These are phyloP conservation scores for Lanmaoa rubissima DNA, from an alignment of 768 basidiomycete species.

Conservation along the genomic window DNA sequence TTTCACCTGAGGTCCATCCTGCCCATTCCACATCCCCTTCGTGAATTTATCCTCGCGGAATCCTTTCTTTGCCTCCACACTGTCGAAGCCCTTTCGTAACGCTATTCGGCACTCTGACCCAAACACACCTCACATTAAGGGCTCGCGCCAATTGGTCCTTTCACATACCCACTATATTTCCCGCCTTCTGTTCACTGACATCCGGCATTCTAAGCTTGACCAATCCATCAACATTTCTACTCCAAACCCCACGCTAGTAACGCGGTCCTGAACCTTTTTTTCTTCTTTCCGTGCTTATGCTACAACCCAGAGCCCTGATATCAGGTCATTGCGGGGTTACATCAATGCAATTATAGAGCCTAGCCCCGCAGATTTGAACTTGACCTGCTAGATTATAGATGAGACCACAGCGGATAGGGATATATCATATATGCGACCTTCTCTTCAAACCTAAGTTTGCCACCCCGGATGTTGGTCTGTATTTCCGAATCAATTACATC, in stretches of 20 bases:
- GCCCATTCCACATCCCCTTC: background rate
- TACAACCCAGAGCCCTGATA: conserved; percentile 10
- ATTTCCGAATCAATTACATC: background rate
- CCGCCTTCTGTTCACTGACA: background rate
- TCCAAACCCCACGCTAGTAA: background rate
- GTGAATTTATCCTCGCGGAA: background rate
- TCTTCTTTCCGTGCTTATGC: conserved; percentile 7
- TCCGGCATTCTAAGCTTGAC: background rate
- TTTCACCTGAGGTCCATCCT: background rate
- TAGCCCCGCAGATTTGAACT: background rate
- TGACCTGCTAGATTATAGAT: background rate
- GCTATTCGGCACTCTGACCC: background rate
- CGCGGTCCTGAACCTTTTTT: background rate
- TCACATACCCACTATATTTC: background rate
- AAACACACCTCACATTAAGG: background rate
- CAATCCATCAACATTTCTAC: background rate
- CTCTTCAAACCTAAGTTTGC: conserved; percentile 12
- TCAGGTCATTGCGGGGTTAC: conserved; percentile 1
- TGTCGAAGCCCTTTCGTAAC: background rate
- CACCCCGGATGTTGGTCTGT: background rate
- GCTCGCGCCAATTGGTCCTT: background rate
- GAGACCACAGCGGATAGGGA: background rate
- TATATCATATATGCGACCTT: conserved; percentile 1
- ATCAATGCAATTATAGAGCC: conserved; percentile 9
- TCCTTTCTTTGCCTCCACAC: background rate